Base-by-base conservation (phyloP, 306 rosid genomes). In the Sechiopsis laciniata region DNA sequence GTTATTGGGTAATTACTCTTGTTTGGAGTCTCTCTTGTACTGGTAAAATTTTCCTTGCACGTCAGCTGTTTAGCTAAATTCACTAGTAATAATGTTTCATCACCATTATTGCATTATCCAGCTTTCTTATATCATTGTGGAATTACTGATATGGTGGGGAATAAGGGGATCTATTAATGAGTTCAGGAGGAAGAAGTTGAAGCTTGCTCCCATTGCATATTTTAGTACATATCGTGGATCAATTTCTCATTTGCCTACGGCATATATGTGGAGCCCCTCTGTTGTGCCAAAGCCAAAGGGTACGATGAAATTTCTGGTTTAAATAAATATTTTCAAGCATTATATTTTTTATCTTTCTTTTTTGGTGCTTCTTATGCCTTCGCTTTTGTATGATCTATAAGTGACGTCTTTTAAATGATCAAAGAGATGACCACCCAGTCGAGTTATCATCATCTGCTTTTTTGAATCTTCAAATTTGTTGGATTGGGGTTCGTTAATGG, bases 201-300 rank as follows among this genome's bases (percentile, higher is more conserved):
- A 94, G 79, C 96, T 91, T 80, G 55, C 88, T 82, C 97, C 97
- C 79, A 91, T 94, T 84, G 97, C 99, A 55, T 94, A 94, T 87
- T 89, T 94, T 79, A 94, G 95, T 79, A 89, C 85, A 58, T 94
- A 94, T 77, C 94, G 89, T 22, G 97, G 96, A 83, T 94, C 99
- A 45, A 81, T 91, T 81, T 83, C 99, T 85, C 97, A 94, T 86
- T 88, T 94, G 78, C 99, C 99, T 55, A 94, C 97, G 6, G 90
- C 85, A 84, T 91, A 94, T 74, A 83, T 94, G 92, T 94, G 99
- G 99, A 94, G 97, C 84, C 89, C 97, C 66, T 92, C 88, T 75
- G 85, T 94, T 83, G 99, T 94, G 76, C 89, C 97, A 10, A 94
- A 94, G 84, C 99, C 99, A 46, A 84, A 79, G 65, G 99, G 99